Conservation (phyloP, 2,329 filamentous ascomycete species). For the Diaporthe caulivora region DNA sequence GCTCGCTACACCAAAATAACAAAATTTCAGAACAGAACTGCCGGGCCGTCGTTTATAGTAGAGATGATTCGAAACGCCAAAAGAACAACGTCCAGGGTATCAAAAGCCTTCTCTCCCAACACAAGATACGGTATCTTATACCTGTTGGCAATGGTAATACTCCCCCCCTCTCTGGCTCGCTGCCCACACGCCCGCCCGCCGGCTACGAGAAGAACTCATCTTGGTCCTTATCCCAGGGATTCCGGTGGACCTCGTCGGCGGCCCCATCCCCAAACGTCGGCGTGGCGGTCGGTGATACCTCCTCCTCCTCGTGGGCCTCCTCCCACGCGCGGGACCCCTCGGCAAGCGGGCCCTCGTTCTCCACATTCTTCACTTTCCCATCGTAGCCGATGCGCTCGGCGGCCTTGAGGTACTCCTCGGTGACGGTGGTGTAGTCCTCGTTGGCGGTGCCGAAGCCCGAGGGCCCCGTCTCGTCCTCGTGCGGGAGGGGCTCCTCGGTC, state of each 20-base stretch:
- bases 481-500: constrained; percentile 39
- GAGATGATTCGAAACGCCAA: not conserved
- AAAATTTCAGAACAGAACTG: not conserved
- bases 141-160: constrained; percentile 15
- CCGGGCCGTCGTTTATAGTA: not conserved
- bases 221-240: constrained; percentile 56
- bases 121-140: constrained; percentile 11
- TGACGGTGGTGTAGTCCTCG: constrained; percentile 39
- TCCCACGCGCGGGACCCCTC: constrained; percentile 39
- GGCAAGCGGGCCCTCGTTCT: constrained; percentile 39
- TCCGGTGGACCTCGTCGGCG: constrained; percentile 57
- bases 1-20: not conserved
- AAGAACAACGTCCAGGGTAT: constrained; percentile 24
- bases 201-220: constrained; percentile 19
- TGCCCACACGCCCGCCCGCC: not conserved
- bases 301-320: constrained; percentile 33
- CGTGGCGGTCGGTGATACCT: constrained; percentile 27
- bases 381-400: constrained; percentile 43
- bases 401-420: constrained; percentile 41
- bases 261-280: constrained; percentile 47
- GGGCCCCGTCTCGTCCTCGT: constrained; percentile 47
- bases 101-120: constrained; percentile 27
- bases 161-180: not conserved
- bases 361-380: constrained; percentile 35
- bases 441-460: constrained; percentile 40